These are phyloP conservation scores for Gentiana dahurica DNA, from an alignment of 257 asterid genomes.

Conservation along the genomic window DNA sequence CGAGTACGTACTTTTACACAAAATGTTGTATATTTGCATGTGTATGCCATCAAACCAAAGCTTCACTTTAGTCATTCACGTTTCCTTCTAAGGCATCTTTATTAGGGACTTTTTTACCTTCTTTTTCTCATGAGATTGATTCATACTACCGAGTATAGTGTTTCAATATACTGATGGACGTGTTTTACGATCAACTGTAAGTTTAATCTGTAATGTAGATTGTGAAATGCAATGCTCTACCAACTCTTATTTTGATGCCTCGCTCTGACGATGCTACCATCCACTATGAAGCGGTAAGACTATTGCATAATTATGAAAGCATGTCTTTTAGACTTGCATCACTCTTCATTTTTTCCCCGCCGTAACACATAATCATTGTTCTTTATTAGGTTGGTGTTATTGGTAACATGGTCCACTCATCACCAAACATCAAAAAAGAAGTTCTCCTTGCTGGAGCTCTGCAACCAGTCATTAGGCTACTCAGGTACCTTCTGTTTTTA, in stretches of 20 bases:
- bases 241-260: slow-evolving; percentile 88
- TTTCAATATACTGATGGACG: too few relatives aligned
- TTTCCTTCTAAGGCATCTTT: too few relatives aligned
- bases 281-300: slow-evolving; percentile 95
- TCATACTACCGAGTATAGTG: too few relatives aligned
- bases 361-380: slow-evolving; percentile 11
- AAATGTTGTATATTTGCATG: too few relatives aligned
- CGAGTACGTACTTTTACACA: too few relatives aligned
- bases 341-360: not conserved
- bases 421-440: slow-evolving; percentile 94
- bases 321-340: too few relatives aligned
- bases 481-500: slow-evolving; percentile 42
- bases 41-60: too few relatives aligned
- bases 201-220: slow-evolving; percentile 36
- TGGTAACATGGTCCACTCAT: slow-evolving; percentile 96
- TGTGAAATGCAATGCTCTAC: slow-evolving; percentile 95
- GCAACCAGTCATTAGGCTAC: slow-evolving; percentile 95
- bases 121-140: too few relatives aligned
- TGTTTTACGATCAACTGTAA: too few relatives aligned
- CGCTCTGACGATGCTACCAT: slow-evolving; percentile 91
- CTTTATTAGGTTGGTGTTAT: slow-evolving; percentile 87
- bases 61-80: too few relatives aligned
- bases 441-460: slow-evolving; percentile 95
- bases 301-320: not conserved
- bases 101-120: too few relatives aligned